Conservation (phyloP, 768 basidiomycete species). For the Hygrophoropsis aurantiaca region DNA sequence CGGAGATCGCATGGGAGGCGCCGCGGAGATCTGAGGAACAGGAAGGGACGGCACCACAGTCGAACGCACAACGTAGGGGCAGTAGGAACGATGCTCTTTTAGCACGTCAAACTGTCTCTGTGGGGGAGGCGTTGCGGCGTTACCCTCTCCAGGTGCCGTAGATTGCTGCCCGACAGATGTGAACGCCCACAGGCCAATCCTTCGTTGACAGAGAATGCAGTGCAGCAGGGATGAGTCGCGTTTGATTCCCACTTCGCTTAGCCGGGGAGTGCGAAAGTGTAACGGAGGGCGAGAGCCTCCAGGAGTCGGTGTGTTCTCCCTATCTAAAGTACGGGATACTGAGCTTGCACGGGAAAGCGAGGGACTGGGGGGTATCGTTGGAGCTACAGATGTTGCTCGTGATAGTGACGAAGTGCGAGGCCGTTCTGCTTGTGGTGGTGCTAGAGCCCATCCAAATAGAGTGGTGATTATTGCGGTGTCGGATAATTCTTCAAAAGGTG, state of each 20-base stretch:
- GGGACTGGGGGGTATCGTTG: constrained; percentile 30
- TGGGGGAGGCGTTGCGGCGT: constrained; percentile 21
- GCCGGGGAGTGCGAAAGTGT: constrained; percentile 7
- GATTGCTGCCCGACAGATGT: constrained; percentile 22
- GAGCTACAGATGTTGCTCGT: constrained; percentile 24
- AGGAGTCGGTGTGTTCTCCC: constrained; percentile 16
- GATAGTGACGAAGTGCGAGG: constrained; percentile 17
- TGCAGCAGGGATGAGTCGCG: constrained; percentile 56
- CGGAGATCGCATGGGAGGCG: constrained; percentile 25
- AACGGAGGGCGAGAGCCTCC: constrained; percentile 9
- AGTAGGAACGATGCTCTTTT: constrained; percentile 82
- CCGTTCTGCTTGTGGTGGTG: constrained; percentile 25
- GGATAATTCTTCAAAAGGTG: constrained; percentile 25
- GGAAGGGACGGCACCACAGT: constrained; percentile 62
- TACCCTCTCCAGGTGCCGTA: constrained; percentile 10
- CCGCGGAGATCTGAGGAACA: constrained; percentile 11
- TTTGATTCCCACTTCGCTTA: constrained; percentile 9
- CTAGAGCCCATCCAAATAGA: constrained; percentile 50
- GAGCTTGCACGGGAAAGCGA: constrained; percentile 32
- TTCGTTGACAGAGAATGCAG: constrained; percentile 73
- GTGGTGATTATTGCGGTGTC: constrained; percentile 41
- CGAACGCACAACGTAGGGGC: constrained; percentile 78
- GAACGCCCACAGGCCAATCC: constrained; percentile 80
- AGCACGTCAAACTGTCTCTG: constrained; percentile 67
- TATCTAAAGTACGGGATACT: constrained; percentile 19